A percentile compares a stretch with the other conserved stretches of the same genome.
Conservation (phyloP, 1,284 basidiomycete genomes). For the Ustilago curta region DNA sequence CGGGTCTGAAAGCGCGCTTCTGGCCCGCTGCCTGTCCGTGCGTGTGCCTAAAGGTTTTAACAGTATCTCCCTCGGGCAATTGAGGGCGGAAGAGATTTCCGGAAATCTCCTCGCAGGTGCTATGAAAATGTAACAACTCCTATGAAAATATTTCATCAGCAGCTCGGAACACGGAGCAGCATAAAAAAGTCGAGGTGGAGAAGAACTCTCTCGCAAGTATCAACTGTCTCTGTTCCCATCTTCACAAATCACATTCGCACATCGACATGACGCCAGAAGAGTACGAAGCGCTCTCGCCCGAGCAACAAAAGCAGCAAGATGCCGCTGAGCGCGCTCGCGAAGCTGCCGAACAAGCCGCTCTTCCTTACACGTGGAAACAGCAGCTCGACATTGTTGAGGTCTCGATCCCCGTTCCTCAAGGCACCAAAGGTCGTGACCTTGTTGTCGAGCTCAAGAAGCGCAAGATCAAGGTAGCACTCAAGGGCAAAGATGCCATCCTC, state of each 20-base stretch:
- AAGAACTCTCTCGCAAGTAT: conserved; percentile 72
- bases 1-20: conserved; percentile 15
- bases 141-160: neutral
- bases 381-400: conserved; percentile 88
- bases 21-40: conserved; percentile 31
- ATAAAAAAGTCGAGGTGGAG: conserved; percentile 23
- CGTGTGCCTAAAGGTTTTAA: conserved; percentile 9
- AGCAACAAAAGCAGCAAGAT: conserved; percentile 81
- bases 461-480: conserved; percentile 84
- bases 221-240: conserved; percentile 6
- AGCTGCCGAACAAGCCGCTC: conserved; percentile 81
- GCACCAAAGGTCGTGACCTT: conserved; percentile 84
- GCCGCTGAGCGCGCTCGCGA: conserved; percentile 78
- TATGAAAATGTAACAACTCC: neutral
- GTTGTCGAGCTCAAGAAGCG: conserved; percentile 81
- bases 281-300: conserved; percentile 82
- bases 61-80: conserved; percentile 28
- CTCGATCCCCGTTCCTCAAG: conserved; percentile 83
- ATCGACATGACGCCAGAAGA: conserved; percentile 76
- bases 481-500: conserved; percentile 82
- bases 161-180: conserved; percentile 3
- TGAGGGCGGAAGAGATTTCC: conserved; percentile 21
- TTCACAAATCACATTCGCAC: neutral
- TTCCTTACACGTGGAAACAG: conserved; percentile 94
- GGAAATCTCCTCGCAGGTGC: neutral